phyloP scores from a whole-genome alignment of 257 asterid species.

The Solanum appendiculatum region DNA sequence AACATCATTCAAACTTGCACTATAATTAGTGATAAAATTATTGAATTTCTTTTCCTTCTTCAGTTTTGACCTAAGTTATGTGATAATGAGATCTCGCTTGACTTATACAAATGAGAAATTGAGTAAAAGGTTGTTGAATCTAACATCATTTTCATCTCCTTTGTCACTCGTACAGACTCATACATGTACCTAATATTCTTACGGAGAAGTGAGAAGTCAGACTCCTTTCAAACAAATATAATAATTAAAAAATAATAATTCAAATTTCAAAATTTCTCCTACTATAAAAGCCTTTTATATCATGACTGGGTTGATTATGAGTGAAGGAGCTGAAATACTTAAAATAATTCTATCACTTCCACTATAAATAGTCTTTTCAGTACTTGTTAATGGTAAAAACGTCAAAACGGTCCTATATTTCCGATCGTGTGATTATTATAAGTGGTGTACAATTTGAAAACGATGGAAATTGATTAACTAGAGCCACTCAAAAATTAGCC shows the following conservation, averaged over 20 bases:
- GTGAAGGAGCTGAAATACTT: not conserved
- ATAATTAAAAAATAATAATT: not conserved
- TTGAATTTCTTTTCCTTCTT: not conserved
- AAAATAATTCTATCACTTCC: not conserved
- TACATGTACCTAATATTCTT: not conserved
- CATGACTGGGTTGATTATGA: not conserved
- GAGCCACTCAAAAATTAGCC: not conserved
- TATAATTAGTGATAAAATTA: not conserved
- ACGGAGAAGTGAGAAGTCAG: not conserved
- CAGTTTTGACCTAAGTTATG: not conserved
- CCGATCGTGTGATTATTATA: not conserved
- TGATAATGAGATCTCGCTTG: not conserved
- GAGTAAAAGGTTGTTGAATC: not conserved
- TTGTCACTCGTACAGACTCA: not conserved
- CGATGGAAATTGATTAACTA: not conserved
- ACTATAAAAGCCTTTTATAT: not conserved
- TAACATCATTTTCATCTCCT: not conserved
- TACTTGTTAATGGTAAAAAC: not conserved
- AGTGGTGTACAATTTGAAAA: not conserved
- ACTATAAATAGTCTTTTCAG: not conserved
- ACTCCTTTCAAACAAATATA: not conserved
- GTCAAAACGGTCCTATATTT: rapidly evolving
- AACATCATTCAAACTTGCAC: not conserved
- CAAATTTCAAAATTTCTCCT: not conserved
- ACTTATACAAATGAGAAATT: not conserved